These are phyloP conservation scores for Cytospora chrysosperma DNA, from an alignment of 2,329 filamentous ascomycete genomes.

Conservation along the genomic window DNA sequence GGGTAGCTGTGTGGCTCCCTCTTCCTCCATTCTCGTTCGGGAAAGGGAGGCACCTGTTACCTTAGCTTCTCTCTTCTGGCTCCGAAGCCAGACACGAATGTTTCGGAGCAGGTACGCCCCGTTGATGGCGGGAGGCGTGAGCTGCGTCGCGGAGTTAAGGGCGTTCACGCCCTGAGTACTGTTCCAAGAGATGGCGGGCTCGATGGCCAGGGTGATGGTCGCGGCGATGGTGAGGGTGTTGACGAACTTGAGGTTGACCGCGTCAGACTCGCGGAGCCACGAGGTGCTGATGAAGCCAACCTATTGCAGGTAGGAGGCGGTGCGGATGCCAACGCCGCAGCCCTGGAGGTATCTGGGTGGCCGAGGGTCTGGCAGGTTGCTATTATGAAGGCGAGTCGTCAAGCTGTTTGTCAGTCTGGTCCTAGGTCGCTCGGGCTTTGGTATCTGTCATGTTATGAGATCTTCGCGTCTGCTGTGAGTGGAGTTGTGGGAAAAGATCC, in stretches of 20 bases:
- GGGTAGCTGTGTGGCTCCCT: neutral
- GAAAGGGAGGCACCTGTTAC: neutral
- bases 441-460: no score
- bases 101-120: slow-evolving; percentile 16
- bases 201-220: slow-evolving; percentile 26
- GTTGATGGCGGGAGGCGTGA: slow-evolving; percentile 23
- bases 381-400: neutral
- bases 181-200: slow-evolving; percentile 29
- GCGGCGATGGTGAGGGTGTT: slow-evolving; percentile 20
- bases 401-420: no score
- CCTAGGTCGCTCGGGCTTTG: no score
- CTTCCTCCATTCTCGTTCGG: neutral
- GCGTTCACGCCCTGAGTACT: slow-evolving; percentile 30
- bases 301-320: slow-evolving; percentile 25
- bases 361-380: slow-evolving; percentile 14
- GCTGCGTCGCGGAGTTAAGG: slow-evolving; percentile 30
- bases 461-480: no score
- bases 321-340: slow-evolving; percentile 24
- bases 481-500: no score
- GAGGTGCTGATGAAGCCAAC: slow-evolving; percentile 21
- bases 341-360: slow-evolving; percentile 1
- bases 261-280: slow-evolving; percentile 20
- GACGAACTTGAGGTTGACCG: slow-evolving; percentile 19
- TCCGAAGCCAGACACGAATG: slow-evolving; percentile 13
- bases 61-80: slow-evolving; percentile 2